These are phyloP conservation scores for Boletus sp. DNA, from an alignment of 768 basidiomycete genomes.

Conservation along the genomic window DNA sequence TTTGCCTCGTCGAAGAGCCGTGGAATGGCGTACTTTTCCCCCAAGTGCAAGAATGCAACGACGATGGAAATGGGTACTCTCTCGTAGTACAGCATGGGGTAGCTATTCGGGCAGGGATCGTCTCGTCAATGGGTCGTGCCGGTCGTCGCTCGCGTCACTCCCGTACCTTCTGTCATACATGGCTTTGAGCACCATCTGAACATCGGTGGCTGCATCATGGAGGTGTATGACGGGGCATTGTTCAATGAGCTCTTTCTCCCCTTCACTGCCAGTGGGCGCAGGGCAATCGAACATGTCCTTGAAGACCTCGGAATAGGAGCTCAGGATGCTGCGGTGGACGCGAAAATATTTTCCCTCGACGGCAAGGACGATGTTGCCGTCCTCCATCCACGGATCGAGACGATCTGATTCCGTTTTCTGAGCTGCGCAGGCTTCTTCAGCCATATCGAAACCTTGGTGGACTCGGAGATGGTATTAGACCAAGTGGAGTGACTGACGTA, in stretches of 20 bases:
- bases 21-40: constrained; percentile 22
- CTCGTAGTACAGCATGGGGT: constrained; percentile 4
- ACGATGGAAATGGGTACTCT: constrained; percentile 4
- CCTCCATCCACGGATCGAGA: constrained; percentile 4
- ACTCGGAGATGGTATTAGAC: not conserved
- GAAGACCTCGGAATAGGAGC: constrained; percentile 3
- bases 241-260: not conserved
- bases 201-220: constrained; percentile 10
- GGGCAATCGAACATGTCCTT: constrained; percentile 2
- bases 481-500: not conserved
- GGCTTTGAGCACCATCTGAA: constrained; percentile 15
- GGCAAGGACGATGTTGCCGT: constrained; percentile 5
- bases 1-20: constrained; percentile 9
- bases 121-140: not conserved
- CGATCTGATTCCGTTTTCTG: constrained; percentile 1
- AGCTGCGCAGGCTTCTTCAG: not conserved
- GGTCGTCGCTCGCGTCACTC: not conserved
- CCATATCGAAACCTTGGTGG: not conserved
- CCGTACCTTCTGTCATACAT: constrained; percentile 17
- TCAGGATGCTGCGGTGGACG: constrained; percentile 2
- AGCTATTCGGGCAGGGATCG: constrained; percentile 1
- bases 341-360: constrained; percentile 3
- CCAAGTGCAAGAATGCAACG: constrained; percentile 16
- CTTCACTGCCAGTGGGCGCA: not conserved
- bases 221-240: constrained; percentile 22